phyloP scores from a whole-genome alignment of 106 monocot species.

The Acanthochlamys bracteata region DNA sequence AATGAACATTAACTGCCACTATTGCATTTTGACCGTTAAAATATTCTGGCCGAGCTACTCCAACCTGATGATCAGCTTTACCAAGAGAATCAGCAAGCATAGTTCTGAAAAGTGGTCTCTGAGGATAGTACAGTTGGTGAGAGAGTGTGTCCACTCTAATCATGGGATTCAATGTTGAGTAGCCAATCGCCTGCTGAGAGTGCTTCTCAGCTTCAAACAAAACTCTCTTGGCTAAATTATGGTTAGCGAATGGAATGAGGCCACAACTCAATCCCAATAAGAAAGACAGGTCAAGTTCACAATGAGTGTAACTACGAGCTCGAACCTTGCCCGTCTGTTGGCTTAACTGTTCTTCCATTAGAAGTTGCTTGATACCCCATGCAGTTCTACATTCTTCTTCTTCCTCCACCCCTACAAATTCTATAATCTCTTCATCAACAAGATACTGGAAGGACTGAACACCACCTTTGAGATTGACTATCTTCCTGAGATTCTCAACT shows the following conservation, averaged over 20 bases:
- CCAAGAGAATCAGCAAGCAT: conserved; percentile 62
- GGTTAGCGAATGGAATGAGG: conserved; percentile 95
- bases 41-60: conserved; percentile 52
- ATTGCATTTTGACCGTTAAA: conserved; percentile 99
- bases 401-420: conserved; percentile 88
- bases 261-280: conserved; percentile 79
- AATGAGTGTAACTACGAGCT: conserved; percentile 47
- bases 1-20: conserved; percentile 95
- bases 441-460: conserved; percentile 56
- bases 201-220: conserved; percentile 90
- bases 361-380: conserved; percentile 65
- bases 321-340: conserved; percentile 8
- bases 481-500: conserved; percentile 71
- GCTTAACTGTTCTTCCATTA: conserved; percentile 13
- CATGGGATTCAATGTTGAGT: conserved; percentile 68
- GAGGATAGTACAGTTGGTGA: conserved; percentile 91
- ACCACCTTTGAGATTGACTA: conserved; percentile 36
- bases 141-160: conserved; percentile 71
- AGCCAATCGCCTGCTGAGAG: conserved; percentile 91
- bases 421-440: conserved; percentile 60
- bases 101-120: conserved; percentile 81
- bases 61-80: conserved; percentile 24
- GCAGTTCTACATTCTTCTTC: conserved; percentile 80
- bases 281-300: conserved; percentile 84
- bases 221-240: conserved; percentile 83